Percentiles rank a stretch among this genome's conserved stretches.
These are phyloP conservation scores for Alnus glutinosa DNA, from an alignment of 306 rosid genomes.

Conservation along the genomic window DNA sequence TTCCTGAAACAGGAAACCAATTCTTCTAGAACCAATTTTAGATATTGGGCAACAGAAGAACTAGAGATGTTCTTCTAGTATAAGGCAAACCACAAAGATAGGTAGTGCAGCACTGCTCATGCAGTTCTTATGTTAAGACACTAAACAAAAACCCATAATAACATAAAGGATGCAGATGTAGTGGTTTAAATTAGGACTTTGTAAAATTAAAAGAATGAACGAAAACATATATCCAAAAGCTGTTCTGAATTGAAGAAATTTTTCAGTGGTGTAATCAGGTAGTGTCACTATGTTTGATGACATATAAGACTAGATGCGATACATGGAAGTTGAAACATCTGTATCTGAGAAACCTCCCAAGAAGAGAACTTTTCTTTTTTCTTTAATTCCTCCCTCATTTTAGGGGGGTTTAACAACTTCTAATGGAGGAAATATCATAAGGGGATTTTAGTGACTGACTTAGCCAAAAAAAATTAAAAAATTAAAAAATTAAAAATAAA, in stretches of 20 bases:
- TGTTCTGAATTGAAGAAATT: neutral
- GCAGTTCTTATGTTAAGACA: slow-evolving; percentile 2
- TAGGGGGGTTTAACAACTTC: neutral
- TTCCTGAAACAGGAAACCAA: neutral
- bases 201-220: neutral
- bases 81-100: slow-evolving; percentile 5
- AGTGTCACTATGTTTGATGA: neutral
- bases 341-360: neutral
- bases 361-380: neutral
- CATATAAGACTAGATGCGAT: neutral
- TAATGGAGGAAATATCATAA: neutral
- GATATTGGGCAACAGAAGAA: neutral
- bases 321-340: neutral
- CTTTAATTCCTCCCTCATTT: neutral
- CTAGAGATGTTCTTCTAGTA: neutral
- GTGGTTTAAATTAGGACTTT: neutral
- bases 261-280: neutral
- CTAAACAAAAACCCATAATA: neutral
- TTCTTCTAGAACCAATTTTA: neutral
- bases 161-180: neutral
- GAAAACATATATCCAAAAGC: neutral
- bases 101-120: neutral
- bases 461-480: neutral
- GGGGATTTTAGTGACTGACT: neutral
- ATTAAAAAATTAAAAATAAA: too few species aligned